phyloP scores from a whole-genome alignment of 2,329 filamentous ascomycete genomes.

The Penicillium italicum region DNA sequence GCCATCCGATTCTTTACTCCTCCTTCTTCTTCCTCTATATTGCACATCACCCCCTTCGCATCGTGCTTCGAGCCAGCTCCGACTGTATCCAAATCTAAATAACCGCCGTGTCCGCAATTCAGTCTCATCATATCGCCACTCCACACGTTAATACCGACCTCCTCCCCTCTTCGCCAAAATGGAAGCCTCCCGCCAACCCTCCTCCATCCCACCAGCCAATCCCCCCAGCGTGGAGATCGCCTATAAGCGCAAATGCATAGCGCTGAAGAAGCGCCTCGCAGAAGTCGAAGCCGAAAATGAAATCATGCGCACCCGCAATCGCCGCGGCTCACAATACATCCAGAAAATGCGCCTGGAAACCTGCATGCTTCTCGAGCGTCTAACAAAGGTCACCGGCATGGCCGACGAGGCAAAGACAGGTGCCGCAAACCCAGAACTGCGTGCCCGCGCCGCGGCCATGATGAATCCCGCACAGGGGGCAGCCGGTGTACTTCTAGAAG shows the following conservation, averaged over 20 bases:
- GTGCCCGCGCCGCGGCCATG: conserved; percentile 35
- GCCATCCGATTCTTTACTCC: background rate
- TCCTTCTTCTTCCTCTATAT: background rate
- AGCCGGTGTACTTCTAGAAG: conserved; percentile 29
- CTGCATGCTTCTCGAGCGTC: conserved; percentile 42
- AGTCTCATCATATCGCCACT: background rate
- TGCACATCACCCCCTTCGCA: background rate
- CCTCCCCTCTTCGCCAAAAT: conserved; percentile 19
- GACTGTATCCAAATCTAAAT: background rate
- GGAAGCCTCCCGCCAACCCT: conserved; percentile 26
- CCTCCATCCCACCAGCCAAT: conserved; percentile 42
- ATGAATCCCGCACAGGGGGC: conserved; percentile 23
- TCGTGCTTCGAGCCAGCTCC: background rate
- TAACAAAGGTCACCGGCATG: conserved; percentile 43
- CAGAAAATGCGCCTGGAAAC: conserved; percentile 77
- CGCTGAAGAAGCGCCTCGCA: conserved; percentile 83
- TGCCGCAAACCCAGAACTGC: conserved; percentile 34
- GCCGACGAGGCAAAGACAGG: conserved; percentile 37
- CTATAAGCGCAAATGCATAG: conserved; percentile 94
- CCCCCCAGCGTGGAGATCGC: conserved; percentile 93
- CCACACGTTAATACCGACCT: background rate
- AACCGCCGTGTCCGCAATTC: background rate
- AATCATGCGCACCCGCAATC: conserved; percentile 71
- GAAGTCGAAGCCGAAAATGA: conserved; percentile 93
- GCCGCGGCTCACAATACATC: conserved; percentile 76